Percentiles rank a stretch among this genome's conserved stretches.
Evolutionary conservation across 2,329 filamentous ascomycete genomes (phyloP).

Genomic region (Colletotrichum coccodes): DNA sequence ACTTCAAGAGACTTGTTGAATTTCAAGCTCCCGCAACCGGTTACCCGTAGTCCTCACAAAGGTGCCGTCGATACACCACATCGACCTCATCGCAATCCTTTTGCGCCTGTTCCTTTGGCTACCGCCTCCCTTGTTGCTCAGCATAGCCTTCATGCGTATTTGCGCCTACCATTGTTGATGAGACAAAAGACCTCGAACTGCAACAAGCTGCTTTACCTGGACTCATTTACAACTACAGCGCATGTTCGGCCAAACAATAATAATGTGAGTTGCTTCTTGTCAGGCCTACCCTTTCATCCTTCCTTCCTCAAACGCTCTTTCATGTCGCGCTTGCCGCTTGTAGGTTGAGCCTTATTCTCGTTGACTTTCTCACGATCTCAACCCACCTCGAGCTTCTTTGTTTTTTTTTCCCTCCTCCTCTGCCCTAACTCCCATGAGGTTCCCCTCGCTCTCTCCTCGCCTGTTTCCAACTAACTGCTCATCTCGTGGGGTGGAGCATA

Average conservation of each 20-base stretch:
- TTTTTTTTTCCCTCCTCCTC: neutral
- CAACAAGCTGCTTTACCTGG: neutral
- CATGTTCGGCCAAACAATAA: constrained; percentile 22
- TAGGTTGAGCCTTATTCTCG: neutral
- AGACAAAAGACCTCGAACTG: constrained; percentile 13
- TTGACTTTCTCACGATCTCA: neutral
- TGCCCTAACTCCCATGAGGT: neutral
- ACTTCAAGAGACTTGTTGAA: constrained; percentile 4
- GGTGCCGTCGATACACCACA: neutral
- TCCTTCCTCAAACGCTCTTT: constrained; percentile 16
- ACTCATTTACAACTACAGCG: constrained; percentile 1
- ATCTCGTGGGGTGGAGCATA: neutral
- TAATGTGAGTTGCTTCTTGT: constrained; percentile 28
- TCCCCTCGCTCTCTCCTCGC: neutral
- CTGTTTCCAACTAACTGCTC: neutral
- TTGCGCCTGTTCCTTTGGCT: constrained; percentile 9
- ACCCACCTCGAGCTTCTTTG: neutral
- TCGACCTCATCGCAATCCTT: neutral
- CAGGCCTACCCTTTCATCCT: neutral
- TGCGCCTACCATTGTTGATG: constrained; percentile 23
- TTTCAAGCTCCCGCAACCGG: constrained; percentile 8
- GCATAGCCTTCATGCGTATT: constrained; percentile 21
- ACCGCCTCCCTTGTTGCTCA: constrained; percentile 24
- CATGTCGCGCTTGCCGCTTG: constrained; percentile 4
- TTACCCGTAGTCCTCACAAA: constrained; percentile 12